These are phyloP conservation scores for Xylaria sp. DNA, from an alignment of 2,329 filamentous ascomycete genomes.

Conservation along the genomic window DNA sequence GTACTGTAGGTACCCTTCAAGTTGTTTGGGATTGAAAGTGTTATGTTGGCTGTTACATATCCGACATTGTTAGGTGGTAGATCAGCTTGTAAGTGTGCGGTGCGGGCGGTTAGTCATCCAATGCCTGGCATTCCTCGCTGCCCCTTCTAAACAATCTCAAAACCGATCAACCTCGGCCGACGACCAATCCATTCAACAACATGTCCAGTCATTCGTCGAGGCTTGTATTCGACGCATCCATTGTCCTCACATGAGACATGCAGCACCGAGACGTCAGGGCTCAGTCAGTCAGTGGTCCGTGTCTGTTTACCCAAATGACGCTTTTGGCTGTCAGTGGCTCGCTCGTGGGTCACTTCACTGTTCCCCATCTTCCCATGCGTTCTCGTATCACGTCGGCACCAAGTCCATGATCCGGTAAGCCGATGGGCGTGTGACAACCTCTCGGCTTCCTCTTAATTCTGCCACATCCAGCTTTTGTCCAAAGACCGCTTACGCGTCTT, in stretches of 20 bases:
- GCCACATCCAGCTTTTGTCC: not conserved
- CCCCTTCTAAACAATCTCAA: not conserved
- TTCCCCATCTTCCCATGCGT: not conserved
- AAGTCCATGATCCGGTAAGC: constrained; percentile 13
- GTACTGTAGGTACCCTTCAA: too few species aligned
- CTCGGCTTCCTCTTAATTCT: constrained; percentile 2
- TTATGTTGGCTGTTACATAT: too few species aligned
- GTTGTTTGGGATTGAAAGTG: too few species aligned
- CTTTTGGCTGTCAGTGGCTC: not conserved
- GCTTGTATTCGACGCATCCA: not conserved
- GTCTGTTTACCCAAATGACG: not conserved
- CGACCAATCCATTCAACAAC: not conserved
- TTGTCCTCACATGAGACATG: constrained; percentile 5
- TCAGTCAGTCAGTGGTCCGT: too few species aligned
- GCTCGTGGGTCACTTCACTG: too few species aligned
- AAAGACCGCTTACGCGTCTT: constrained; percentile 3
- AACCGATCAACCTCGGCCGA: not conserved
- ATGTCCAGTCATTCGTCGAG: not conserved
- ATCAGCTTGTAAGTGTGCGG: too few species aligned
- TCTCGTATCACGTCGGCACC: constrained; percentile 22
- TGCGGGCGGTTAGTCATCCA: not conserved
- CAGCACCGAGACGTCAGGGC: constrained; percentile 11
- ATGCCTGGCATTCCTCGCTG: not conserved
- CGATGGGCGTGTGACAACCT: constrained; percentile 5
- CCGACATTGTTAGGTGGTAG: too few species aligned